Evolutionary conservation across 805 yeast species (phyloP).

Genomic region (Cyberlindnera japonica): DNA sequence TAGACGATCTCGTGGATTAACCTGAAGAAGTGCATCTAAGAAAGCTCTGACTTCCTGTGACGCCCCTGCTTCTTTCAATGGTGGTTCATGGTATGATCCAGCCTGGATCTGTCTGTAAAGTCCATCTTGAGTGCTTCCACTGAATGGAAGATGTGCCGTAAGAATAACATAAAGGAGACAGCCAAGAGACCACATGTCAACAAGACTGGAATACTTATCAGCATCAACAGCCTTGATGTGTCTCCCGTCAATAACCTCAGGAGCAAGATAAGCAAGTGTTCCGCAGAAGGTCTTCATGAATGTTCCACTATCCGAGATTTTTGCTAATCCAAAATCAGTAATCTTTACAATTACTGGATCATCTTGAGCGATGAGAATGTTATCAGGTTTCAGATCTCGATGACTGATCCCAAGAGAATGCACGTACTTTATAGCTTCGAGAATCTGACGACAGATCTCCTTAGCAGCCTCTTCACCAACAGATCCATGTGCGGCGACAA

Average conservation of each 20-base stretch:
- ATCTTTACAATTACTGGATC: constrained; percentile 91
- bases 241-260: constrained; percentile 67
- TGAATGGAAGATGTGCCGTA: constrained; percentile 92
- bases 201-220: constrained; percentile 69
- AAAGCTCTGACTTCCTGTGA: constrained; percentile 72
- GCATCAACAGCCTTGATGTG: constrained; percentile 26
- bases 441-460: constrained; percentile 79
- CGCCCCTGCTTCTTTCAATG: constrained; percentile 61
- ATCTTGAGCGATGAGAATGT: constrained; percentile 83
- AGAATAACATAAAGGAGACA: constrained; percentile 88
- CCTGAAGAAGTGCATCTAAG: constrained; percentile 64
- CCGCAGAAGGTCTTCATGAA: constrained; percentile 97
- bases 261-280: constrained; percentile 94
- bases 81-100: constrained; percentile 79
- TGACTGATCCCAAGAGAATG: constrained; percentile 92
- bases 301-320: constrained; percentile 77
- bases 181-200: constrained; percentile 98
- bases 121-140: constrained; percentile 87
- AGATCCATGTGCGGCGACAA: constrained; percentile 87
- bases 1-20: constrained; percentile 68
- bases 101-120: constrained; percentile 68
- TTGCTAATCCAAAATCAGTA: constrained; percentile 95
- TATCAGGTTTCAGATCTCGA: constrained; percentile 94
- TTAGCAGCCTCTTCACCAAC: constrained; percentile 89
- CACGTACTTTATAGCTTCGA: constrained; percentile 81